These are phyloP conservation scores for Yarrowia divulgata DNA, from an alignment of 805 yeast species.

Conservation along the genomic window DNA sequence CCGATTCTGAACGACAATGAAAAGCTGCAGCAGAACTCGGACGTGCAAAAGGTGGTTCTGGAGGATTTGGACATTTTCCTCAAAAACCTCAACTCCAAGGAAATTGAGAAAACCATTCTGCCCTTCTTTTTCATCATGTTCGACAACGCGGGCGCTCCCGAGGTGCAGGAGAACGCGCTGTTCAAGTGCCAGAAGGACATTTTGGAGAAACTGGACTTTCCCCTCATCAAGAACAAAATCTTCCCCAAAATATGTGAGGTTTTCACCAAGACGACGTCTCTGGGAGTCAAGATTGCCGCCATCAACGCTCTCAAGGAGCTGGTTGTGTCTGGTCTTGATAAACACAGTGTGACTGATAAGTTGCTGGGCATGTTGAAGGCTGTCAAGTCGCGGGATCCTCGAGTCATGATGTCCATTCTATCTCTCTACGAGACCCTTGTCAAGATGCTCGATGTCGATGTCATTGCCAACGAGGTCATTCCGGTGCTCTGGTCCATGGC, in stretches of 20 bases:
- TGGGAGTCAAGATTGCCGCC: constrained; percentile 76
- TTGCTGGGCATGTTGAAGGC: constrained; percentile 78
- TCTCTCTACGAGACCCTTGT: constrained; percentile 52
- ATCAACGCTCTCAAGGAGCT: constrained; percentile 62
- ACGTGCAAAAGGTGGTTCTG: constrained; percentile 56
- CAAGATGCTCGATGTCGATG: constrained; percentile 57
- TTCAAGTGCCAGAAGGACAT: constrained; percentile 52
- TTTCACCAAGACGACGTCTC: constrained; percentile 83
- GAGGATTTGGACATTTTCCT: constrained; percentile 59
- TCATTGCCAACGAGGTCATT: constrained; percentile 60
- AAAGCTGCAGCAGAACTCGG: constrained; percentile 52
- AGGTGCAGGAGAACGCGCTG: constrained; percentile 63
- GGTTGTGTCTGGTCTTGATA: constrained; percentile 63
- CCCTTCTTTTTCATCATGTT: constrained; percentile 54
- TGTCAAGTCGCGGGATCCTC: constrained; percentile 77
- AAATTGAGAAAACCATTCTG: constrained; percentile 58
- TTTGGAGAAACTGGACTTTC: constrained; percentile 63
- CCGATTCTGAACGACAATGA: constrained; percentile 51
- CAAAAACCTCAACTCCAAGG: constrained; percentile 59
- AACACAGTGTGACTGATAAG: constrained; percentile 73
- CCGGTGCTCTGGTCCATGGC: constrained; percentile 63
- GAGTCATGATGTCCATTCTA: constrained; percentile 62
- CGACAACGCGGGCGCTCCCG: constrained; percentile 46
- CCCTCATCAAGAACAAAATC: constrained; percentile 74
- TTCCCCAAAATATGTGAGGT: constrained; percentile 74